Base-by-base conservation (phyloP, 768 basidiomycete genomes). In the Pulveroboletus ravenelii region DNA sequence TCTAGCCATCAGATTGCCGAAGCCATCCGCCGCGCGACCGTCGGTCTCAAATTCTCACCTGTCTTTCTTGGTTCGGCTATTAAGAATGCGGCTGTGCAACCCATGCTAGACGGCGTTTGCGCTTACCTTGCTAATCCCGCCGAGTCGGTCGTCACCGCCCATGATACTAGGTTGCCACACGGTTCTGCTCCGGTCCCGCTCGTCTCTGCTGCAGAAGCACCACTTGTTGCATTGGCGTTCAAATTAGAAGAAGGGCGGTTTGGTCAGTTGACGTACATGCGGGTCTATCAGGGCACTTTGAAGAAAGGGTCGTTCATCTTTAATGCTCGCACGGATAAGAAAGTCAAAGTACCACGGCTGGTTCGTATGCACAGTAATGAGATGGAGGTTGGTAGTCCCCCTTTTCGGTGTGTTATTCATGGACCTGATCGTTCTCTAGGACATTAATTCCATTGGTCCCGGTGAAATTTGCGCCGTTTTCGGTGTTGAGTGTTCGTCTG, bases 391-490 rank as follows among this genome's bases (percentile, higher is more conserved):
- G 34, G 78, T 63, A 3, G 25, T 27, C 2, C 32, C n/a, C 6
- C 50, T 42, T 30, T 14, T 15, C 1, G 17, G 3, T 27, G 9
- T 45, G 31, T 35, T 41, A 32, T 38, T 13, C 36, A 27, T 25
- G 31, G 3, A 10, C 23, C 48, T 14, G 54, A 25, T 41, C 5
- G n/a, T 27, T 42, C 30, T 45, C 9, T 55, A 91, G 90, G 95
- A 99, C 60, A 86, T 99, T 50, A 87, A 93, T 41, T 80, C 82
- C 9, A 88, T 99, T 59, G 93, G 93, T 0, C 93, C 95, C 27
- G 96, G 96, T 50, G 96, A 99, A 77, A 99, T 99, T 56, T 98
- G 96, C 65, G 96, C 96, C 43, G 96, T 96, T 69, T 99, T 99
- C 61, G 96, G 96, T 61, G 91, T 99, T 30, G 96, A 99, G 58